Base-by-base conservation (phyloP, 495 filamentous ascomycete species). In the Trichoderma erinaceum region DNA sequence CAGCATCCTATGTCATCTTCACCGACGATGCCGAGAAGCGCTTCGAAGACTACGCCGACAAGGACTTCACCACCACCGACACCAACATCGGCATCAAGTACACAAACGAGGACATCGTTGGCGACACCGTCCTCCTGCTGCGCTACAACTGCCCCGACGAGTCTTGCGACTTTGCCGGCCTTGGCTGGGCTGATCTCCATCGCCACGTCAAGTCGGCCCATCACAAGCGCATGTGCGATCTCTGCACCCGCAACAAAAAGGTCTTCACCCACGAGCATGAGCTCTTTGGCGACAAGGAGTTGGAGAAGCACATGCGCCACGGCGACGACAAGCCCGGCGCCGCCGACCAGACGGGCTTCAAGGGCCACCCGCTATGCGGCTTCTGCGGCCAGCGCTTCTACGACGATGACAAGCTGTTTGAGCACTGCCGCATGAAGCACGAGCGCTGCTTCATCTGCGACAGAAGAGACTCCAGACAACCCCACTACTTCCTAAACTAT, bases 241-340 rank as follows among this genome's bases (percentile, higher is more conserved):
- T 98, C 18, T 99, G 95, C 76, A 94, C 92, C 1, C 79, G 91
- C 46, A 91, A 97, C 78, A 98, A 99, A 80, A 97, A 97, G 70
- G 93, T 97, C 46, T 99, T 99, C 70, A 97, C 95, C 0, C 96
- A 98, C 76, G 95, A 99, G 78, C 95, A 99, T 73, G 91, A 91
- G 27, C 83, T 99, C n/a, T 97, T 97, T 73, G 90, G 90, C 5
- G 78, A 82, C n/a, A 84, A 87, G 65, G 90, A 93, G 71, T 78
- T 98, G 48, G 86, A 87, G 64, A 91, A 87, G 70, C 95, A 99
- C 74, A 93, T 98, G 84, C 89, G 86, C 70, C 86, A 89, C 68
- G 96, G 96, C 50, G 96, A 99, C 72, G 91, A 97, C 73, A 88
- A 89, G 63, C 95, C 95, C 29, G 95, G 96, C 63, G 89, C 92